A percentile compares a stretch with the other conserved stretches of the same genome.
Conservation (phyloP, 2,329 filamentous ascomycete genomes). For the Colletotrichum lini region DNA sequence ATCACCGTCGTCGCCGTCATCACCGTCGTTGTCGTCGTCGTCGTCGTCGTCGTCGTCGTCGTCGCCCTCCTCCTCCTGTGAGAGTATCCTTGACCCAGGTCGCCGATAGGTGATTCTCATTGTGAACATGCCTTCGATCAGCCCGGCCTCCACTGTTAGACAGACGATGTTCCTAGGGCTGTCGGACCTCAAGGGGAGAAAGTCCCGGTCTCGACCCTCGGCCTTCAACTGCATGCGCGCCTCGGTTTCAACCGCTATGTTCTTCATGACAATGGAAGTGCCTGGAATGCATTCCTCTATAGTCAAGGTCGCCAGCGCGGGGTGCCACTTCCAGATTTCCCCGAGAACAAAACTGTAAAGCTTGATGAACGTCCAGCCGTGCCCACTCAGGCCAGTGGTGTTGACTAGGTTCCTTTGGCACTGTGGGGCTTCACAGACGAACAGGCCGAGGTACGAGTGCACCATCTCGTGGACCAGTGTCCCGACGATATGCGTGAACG, state of each 20-base stretch:
- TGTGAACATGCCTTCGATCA: not conserved
- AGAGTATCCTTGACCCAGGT: not conserved
- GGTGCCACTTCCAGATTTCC: slow-evolving; percentile 20
- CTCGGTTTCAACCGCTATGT: too few relatives aligned
- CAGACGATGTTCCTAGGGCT: not conserved
- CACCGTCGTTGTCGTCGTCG: too few relatives aligned
- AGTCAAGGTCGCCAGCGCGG: not conserved
- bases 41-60: too few relatives aligned
- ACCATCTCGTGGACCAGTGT: slow-evolving; percentile 40
- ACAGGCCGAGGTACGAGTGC: slow-evolving; percentile 27
- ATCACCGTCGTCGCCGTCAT: accelerated
- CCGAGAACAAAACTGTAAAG: not conserved
- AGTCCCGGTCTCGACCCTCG: not conserved
- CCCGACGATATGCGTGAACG: slow-evolving; percentile 1
- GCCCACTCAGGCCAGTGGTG: slow-evolving; percentile 18
- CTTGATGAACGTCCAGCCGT: slow-evolving; percentile 14
- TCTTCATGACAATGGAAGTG: not conserved
- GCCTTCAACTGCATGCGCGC: not conserved
- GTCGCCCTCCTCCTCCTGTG: not conserved
- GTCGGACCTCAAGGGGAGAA: not conserved
- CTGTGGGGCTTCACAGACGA: slow-evolving; percentile 9
- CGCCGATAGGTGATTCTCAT: slow-evolving; percentile 3
- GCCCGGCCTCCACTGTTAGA: not conserved
- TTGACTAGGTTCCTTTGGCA: slow-evolving; percentile 12
- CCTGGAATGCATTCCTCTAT: not conserved